Percentiles rank a stretch among this genome's conserved stretches.
Evolutionary conservation across 2,329 filamentous ascomycete species (phyloP).

Genomic region (Cercospora canescens): DNA sequence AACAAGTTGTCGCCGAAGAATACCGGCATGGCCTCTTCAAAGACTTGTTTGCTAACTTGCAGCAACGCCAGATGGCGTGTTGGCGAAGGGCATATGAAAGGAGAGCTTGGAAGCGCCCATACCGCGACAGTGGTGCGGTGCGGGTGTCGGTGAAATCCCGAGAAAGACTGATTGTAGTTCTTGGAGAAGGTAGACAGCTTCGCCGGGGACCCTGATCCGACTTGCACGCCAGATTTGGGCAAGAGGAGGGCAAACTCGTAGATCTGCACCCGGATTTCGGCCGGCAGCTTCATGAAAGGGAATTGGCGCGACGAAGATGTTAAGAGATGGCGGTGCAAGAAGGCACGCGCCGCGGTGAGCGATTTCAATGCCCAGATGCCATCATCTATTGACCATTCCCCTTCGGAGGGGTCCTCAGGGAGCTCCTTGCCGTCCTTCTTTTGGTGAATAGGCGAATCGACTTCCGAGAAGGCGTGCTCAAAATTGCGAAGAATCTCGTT

Average conservation of each 20-base stretch:
- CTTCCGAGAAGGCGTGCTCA: not conserved
- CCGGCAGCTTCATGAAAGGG: slow-evolving; percentile 16
- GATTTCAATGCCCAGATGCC: not conserved
- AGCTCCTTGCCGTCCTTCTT: not conserved
- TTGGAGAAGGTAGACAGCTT: not conserved
- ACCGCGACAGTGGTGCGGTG: not conserved
- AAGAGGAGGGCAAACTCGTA: slow-evolving; percentile 9
- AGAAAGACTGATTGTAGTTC: not conserved
- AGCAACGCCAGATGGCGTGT: slow-evolving; percentile 14
- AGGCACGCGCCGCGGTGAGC: not conserved
- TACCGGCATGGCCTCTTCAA: slow-evolving; percentile 17
- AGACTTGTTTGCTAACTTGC: slow-evolving; percentile 18
- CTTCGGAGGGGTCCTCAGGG: not conserved
- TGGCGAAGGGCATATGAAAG: not conserved
- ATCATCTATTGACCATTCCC: not conserved
- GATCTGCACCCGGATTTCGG: slow-evolving; percentile 13
- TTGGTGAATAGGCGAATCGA: not conserved
- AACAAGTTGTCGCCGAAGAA: slow-evolving; percentile 18
- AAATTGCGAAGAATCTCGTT: not conserved
- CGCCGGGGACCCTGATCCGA: not conserved
- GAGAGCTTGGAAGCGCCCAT: not conserved
- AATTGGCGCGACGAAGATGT: not conserved
- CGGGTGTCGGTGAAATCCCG: not conserved
- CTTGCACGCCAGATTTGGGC: slow-evolving; percentile 8
- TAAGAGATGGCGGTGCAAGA: not conserved